A percentile compares a stretch with the other conserved stretches of the same genome.
Evolutionary conservation across 768 basidiomycete species (phyloP).

Genomic region (Lactarius hatsudake): DNA sequence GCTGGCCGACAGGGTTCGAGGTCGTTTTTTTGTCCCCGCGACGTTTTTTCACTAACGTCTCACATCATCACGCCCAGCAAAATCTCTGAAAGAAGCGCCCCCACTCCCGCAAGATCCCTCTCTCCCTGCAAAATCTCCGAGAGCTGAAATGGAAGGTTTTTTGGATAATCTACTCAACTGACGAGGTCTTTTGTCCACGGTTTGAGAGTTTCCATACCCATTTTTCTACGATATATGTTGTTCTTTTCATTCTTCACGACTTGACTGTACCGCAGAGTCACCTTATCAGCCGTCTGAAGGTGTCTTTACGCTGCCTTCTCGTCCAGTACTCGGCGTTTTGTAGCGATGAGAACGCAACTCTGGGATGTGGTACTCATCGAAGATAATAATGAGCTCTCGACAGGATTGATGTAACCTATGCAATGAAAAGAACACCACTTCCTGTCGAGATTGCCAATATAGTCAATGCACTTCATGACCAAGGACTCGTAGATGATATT

Average conservation of each 20-base stretch:
- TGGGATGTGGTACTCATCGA: neutral
- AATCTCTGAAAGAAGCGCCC: conserved; percentile 46
- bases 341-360: neutral
- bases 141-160: conserved; percentile 66
- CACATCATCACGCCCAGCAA: conserved; percentile 29
- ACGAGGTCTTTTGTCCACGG: conserved; percentile 6
- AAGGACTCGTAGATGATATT: neutral
- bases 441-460: neutral
- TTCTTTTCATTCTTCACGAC: neutral
- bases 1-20: conserved; percentile 2
- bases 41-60: conserved; percentile 1
- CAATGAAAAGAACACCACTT: neutral
- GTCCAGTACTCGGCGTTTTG: neutral
- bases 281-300: neutral
- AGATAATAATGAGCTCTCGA: neutral
- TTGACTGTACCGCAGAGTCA: neutral
- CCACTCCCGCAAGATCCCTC: conserved; percentile 45
- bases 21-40: neutral
- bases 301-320: neutral
- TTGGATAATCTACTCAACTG: conserved; percentile 61
- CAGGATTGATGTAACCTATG: neutral
- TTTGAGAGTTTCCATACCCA: neutral
- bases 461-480: neutral
- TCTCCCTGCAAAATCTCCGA: conserved; percentile 41
- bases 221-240: neutral